Base-by-base conservation (phyloP, 805 yeast species). In the Yamadazyma akitaensis region DNA sequence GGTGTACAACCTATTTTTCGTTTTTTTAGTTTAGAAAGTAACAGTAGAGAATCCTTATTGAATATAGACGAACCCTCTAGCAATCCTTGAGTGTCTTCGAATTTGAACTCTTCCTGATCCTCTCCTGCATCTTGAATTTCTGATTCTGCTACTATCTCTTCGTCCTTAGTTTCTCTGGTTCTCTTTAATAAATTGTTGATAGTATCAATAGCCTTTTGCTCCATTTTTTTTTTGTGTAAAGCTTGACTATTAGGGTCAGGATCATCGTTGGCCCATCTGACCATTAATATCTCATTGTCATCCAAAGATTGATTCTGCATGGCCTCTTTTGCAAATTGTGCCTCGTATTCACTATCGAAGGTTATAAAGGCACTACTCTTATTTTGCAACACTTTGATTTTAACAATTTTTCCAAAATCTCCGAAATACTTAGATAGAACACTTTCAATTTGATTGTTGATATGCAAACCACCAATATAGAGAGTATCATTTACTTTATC, bases 271-370 rank as follows among this genome's bases (percentile, higher is more conserved):
- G 97, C 96, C 98, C 98, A 91, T 52, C 88, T 75, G 1, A 91
- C 79, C 49, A 74, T 77, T 37, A 91, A 64, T 0, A 83, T 76
- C 51, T 86, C 96, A 47, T 78, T 76, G 37, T 77, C 81, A 19
- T 54, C 61, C 7, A 91, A 61, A 8, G 86, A 76, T 62, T 92
- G 98, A 37, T 84, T 83, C 34, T 84, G 79, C 96, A 92, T 88
- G 1, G 96, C 96, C 63, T 92, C 98, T 57, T 88, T 88, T 0
- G 97, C 96, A 72, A 92, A 94, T 62, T 92, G 97, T 0, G 97
- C 97, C 59, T 78, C 83, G 17, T 76, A 62, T 56, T 88, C 96
- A 31, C 73, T 62, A 47, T 72, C 73, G 59, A 70, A 92, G 0
- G 86, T 84, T 6, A 94, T 79, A 67, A 92, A 91, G 0, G 91